These are phyloP conservation scores for Colletotrichum lupini DNA, from an alignment of 2,329 filamentous ascomycete species.

Conservation along the genomic window DNA sequence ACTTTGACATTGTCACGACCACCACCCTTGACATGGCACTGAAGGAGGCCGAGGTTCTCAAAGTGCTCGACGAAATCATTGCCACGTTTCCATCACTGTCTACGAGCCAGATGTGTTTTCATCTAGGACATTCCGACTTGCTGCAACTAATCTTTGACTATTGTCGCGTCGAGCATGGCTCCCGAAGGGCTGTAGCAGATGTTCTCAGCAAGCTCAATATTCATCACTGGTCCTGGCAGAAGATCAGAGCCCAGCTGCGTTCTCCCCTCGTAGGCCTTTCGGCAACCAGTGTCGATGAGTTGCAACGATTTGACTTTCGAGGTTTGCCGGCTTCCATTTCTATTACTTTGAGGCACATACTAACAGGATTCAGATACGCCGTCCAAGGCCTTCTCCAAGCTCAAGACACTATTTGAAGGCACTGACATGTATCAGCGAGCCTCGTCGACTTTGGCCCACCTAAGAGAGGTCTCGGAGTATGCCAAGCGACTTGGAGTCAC, in stretches of 20 bases:
- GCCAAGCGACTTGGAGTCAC: conserved; percentile 79
- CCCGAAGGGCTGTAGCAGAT: conserved; percentile 81
- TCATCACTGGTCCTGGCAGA: conserved; percentile 82
- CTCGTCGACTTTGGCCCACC: conserved; percentile 80
- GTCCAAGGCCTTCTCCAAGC: conserved; percentile 66
- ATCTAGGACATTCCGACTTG: conserved; percentile 89
- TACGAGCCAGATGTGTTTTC: conserved; percentile 82
- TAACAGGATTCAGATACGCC: conserved; percentile 56
- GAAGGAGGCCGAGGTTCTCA: conserved; percentile 93
- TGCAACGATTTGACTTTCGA: conserved; percentile 91
- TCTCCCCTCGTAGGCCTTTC: conserved; percentile 85
- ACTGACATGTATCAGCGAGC: conserved; percentile 79
- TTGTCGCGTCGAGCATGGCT: conserved; percentile 79
- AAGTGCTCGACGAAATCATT: conserved; percentile 92
- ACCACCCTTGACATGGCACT: conserved; percentile 84
- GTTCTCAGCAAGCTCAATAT: conserved; percentile 89
- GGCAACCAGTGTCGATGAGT: conserved; percentile 89
- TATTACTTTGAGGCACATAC: not conserved
- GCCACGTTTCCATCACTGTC: conserved; percentile 81
- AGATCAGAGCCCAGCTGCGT: conserved; percentile 83
- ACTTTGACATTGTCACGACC: conserved; percentile 94
- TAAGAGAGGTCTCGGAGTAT: conserved; percentile 82
- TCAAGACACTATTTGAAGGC: conserved; percentile 70
- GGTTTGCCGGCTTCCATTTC: conserved; percentile 55
- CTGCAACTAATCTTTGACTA: conserved; percentile 90